Conservation (phyloP, 1,284 basidiomycete species). For the Grifola frondosa region DNA sequence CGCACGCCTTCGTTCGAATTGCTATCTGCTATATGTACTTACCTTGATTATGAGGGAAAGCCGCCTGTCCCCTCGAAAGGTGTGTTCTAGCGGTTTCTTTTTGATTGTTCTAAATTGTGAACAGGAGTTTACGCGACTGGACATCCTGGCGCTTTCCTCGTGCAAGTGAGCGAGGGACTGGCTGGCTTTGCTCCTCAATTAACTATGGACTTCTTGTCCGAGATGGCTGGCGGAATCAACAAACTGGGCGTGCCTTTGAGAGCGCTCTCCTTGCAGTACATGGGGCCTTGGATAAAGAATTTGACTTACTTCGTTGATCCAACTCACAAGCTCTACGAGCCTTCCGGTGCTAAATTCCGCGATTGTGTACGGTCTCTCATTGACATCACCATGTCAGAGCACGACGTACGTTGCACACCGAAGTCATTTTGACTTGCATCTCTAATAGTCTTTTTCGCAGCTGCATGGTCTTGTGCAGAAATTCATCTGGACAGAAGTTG, state of each 20-base stretch:
- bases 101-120: constrained; percentile 4
- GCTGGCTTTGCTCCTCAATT: constrained; percentile 75
- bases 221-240: constrained; percentile 70
- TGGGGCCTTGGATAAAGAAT: constrained; percentile 86
- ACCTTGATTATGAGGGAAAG: constrained; percentile 74
- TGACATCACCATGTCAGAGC: constrained; percentile 70
- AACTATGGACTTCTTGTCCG: constrained; percentile 84
- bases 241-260: constrained; percentile 53
- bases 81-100: constrained; percentile 32
- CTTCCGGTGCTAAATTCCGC: constrained; percentile 68
- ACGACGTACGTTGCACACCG: constrained; percentile 60
- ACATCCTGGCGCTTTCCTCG: constrained; percentile 63
- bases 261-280: constrained; percentile 74
- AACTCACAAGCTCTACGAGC: constrained; percentile 61
- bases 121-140: constrained; percentile 74
- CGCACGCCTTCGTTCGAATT: constrained; percentile 77
- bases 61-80: constrained; percentile 69
- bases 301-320: constrained; percentile 72
- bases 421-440: not conserved
- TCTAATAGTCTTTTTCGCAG: constrained; percentile 36
- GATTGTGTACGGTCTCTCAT: constrained; percentile 79
- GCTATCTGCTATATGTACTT: constrained; percentile 73
- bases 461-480: constrained; percentile 68
- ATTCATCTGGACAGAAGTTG: constrained; percentile 75
- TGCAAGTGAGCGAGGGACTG: constrained; percentile 68